A percentile compares a stretch with the other conserved stretches of the same genome.
These are phyloP conservation scores for Secale cereale DNA, from an alignment of 176 grass and related monocot species.

Conservation along the genomic window DNA sequence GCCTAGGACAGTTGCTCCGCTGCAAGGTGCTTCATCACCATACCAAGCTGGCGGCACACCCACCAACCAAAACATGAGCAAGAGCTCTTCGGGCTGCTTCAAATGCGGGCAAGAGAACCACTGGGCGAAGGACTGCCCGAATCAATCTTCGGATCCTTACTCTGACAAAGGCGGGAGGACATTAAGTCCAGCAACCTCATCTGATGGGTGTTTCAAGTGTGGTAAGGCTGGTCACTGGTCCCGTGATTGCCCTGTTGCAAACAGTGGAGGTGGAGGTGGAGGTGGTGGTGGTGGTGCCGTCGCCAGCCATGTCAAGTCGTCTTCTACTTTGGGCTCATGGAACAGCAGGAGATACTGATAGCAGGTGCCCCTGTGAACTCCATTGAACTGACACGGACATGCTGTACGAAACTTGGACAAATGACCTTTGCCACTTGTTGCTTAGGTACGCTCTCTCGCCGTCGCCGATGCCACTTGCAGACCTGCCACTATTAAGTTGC, in stretches of 20 bases:
- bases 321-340: constrained; percentile 37
- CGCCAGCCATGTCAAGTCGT: constrained; percentile 27
- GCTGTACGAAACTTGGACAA: constrained; percentile 39
- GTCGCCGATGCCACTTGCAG: constrained; percentile 1
- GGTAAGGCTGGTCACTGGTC: constrained; percentile 67
- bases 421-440: constrained; percentile 26
- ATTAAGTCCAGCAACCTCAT: constrained; percentile 30
- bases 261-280: constrained; percentile 24
- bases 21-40: constrained; percentile 31
- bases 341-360: constrained; percentile 38
- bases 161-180: constrained; percentile 41
- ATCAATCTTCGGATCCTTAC: constrained; percentile 46
- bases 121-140: constrained; percentile 77
- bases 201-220: constrained; percentile 63
- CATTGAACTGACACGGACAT: constrained; percentile 46
- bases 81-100: constrained; percentile 62
- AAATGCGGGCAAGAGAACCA: constrained; percentile 72
- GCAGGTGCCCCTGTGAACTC: constrained; percentile 42
- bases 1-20: constrained; percentile 18
- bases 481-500: not conserved
- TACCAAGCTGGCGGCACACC: constrained; percentile 17
- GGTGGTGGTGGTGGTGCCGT: constrained; percentile 25
- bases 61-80: constrained; percentile 34
- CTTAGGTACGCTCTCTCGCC: constrained; percentile 16
- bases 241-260: constrained; percentile 55